These are phyloP conservation scores for Russula earlei DNA, from an alignment of 768 basidiomycete species.

Conservation along the genomic window DNA sequence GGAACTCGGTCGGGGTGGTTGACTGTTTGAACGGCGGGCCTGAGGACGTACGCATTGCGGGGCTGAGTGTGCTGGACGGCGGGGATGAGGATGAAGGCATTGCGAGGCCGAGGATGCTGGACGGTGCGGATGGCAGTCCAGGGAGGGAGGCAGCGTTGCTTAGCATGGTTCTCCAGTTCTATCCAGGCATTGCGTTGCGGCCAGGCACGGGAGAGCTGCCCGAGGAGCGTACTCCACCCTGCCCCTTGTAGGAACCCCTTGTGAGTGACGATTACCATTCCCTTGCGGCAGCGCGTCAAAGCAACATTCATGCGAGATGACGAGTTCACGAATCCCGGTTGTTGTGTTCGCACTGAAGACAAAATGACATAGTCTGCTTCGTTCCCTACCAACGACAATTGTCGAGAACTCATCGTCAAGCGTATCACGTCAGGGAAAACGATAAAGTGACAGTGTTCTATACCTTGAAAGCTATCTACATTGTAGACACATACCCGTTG, in stretches of 20 bases:
- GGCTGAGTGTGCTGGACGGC: too few species aligned
- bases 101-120: too few species aligned
- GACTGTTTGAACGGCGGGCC: too few species aligned
- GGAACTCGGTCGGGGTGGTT: too few species aligned
- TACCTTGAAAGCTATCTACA: constrained; percentile 13
- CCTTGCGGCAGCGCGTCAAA: constrained; percentile 34
- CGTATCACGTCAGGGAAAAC: not conserved
- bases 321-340: constrained; percentile 39
- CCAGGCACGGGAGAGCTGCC: constrained; percentile 28
- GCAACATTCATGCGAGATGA: constrained; percentile 37
- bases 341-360: constrained; percentile 38
- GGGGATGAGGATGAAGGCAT: too few species aligned
- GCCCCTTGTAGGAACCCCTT: constrained; percentile 30
- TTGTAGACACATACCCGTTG: constrained; percentile 22
- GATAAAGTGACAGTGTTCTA: not conserved
- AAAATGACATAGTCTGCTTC: constrained; percentile 42
- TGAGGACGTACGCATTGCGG: too few species aligned
- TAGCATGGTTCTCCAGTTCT: constrained; percentile 14
- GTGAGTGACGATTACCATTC: constrained; percentile 41
- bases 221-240: constrained; percentile 36
- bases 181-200: constrained; percentile 25
- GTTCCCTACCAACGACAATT: constrained; percentile 31
- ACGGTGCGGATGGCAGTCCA: not conserved
- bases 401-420: too few species aligned
- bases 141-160: not conserved